Conservation (phyloP, 352 stramenopile genomes). For the Phytophthora cajani region DNA sequence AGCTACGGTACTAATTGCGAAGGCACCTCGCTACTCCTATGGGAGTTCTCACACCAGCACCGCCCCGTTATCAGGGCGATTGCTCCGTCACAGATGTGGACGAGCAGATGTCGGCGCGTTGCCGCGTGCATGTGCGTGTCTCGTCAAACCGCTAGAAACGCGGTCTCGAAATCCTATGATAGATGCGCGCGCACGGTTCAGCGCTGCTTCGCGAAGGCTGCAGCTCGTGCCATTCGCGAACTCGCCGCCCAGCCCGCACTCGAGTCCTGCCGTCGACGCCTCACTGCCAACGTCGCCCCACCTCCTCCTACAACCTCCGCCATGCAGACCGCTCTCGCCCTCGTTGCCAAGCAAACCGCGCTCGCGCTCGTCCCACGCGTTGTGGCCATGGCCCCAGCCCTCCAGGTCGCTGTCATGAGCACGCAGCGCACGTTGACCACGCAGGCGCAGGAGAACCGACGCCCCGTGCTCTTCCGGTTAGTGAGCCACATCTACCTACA, state of each 20-base stretch:
- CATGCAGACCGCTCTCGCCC: constrained; percentile 35
- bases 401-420: constrained; percentile 35
- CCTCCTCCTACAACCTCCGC: not conserved
- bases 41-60: too few species aligned
- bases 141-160: constrained; percentile 29
- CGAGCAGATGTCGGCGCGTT: constrained; percentile 8
- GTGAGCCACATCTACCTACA: not conserved
- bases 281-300: constrained; percentile 16
- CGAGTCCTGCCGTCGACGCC: constrained; percentile 8
- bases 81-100: not conserved
- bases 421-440: constrained; percentile 29
- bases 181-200: constrained; percentile 1
- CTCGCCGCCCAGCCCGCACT: constrained; percentile 22
- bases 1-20: too few species aligned
- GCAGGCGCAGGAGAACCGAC: constrained; percentile 35
- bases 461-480: constrained; percentile 35
- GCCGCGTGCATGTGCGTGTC: constrained; percentile 28
- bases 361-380: constrained; percentile 26
- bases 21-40: too few species aligned
- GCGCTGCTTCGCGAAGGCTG: not conserved
- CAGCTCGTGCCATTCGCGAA: constrained; percentile 30
- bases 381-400: constrained; percentile 21
- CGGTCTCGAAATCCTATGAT: constrained; percentile 14
- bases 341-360: constrained; percentile 36
- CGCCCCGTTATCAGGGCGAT: not conserved